Base-by-base conservation (phyloP, 805 yeast species). In the Lipomyces mesembrius region DNA sequence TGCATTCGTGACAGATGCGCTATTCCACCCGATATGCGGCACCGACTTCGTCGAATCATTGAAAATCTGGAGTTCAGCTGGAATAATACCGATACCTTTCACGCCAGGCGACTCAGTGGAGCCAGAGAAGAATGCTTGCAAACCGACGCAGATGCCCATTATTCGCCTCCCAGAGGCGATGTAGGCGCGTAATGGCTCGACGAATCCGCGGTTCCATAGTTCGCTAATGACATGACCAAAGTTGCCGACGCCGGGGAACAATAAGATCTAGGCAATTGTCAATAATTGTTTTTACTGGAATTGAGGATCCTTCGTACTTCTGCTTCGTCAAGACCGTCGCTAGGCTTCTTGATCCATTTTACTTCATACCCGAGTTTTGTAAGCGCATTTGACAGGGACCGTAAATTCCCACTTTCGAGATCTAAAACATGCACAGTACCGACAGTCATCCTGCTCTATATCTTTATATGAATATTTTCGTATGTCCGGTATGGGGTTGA, bases 91-190 rank as follows among this genome's bases (percentile, higher is more conserved):
- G 55, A 90, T 79, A n/a, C 95, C 96, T 20, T 76, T 70, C 35
- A 84, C 82, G 17, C 77, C 81, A 17, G 91, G 87, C 60, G 88
- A 84, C 77, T 95, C 99, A 67, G 83, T 90, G 60, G 96, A 89
- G 1, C 87, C 86, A 20, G 78, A 78, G 74, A 94, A 92, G 49
- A 95, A 82, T 1, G 97, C 83, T 77, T 95, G 99, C 64, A 95
- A 81, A 7, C 99, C 99, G 55, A 95, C 98, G 80, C 99, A 95
- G 69, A 95, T 91, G 5, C 99, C 99, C 97, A 95, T 91, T 35
- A 95, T 79, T 17, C 96, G 91, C 73, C 87, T 87, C 1, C 97
- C 97, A n/a, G 89, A 80, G 7, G 81, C 78, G 49, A 93, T 87
- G 74, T 91, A 92, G 57, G 83, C 77, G 61, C 79, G 80, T 32